These are phyloP conservation scores for Catenaria anguillulae DNA, from an alignment of 371 early-diverging fungal genomes.

Conservation along the genomic window DNA sequence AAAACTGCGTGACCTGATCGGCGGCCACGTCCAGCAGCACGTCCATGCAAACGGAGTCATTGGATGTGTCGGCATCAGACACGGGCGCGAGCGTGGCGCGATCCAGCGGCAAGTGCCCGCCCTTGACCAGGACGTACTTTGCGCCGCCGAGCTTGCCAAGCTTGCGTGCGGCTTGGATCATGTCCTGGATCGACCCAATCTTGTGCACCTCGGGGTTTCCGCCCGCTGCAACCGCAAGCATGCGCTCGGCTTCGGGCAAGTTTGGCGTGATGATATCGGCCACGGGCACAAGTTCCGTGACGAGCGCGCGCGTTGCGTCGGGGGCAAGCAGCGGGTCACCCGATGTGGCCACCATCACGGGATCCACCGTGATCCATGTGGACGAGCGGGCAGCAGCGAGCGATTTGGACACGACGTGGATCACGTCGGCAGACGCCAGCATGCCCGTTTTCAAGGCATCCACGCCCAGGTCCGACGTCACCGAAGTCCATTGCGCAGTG, in stretches of 20 bases:
- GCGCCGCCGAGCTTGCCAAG: constrained; percentile 29
- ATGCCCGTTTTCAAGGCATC: constrained; percentile 67
- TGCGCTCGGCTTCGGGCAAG: constrained; percentile 59
- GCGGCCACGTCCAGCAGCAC: constrained; percentile 36
- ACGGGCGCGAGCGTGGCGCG: neutral
- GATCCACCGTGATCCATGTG: constrained; percentile 50
- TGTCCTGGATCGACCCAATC: constrained; percentile 33
- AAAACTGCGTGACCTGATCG: constrained; percentile 26
- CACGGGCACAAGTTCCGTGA: constrained; percentile 42
- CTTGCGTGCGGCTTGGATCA: constrained; percentile 35
- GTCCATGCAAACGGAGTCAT: constrained; percentile 35
- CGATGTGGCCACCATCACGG: constrained; percentile 72
- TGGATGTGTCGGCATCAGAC: constrained; percentile 18
- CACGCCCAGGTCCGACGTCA: constrained; percentile 59
- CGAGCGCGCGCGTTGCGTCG: constrained; percentile 42
- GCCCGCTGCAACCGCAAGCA: constrained; percentile 13
- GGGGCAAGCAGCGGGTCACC: constrained; percentile 44
- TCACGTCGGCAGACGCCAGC: constrained; percentile 50
- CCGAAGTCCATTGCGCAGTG: constrained; percentile 46
- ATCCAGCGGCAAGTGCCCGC: constrained; percentile 55
- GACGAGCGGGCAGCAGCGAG: neutral
- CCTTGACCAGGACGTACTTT: constrained; percentile 52
- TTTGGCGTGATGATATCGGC: constrained; percentile 62
- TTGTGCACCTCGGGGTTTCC: constrained; percentile 6
- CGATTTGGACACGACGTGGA: constrained; percentile 29